These are phyloP conservation scores for Auricularia auricula-judae DNA, from an alignment of 768 basidiomycete genomes.

Conservation along the genomic window DNA sequence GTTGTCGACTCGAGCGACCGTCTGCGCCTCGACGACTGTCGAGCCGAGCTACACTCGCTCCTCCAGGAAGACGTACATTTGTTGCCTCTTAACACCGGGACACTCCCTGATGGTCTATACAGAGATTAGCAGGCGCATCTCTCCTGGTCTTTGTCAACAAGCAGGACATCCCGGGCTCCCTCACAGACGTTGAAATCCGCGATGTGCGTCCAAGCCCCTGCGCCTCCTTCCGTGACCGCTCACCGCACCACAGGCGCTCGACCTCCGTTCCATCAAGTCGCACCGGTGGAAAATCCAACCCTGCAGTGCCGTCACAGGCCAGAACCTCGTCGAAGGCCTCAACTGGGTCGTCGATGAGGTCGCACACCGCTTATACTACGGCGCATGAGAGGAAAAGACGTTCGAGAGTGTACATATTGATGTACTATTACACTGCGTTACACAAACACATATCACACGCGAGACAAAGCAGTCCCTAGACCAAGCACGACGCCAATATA, in stretches of 20 bases:
- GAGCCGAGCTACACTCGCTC: constrained; percentile 72
- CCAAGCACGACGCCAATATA: background rate
- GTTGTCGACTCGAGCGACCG: constrained; percentile 95
- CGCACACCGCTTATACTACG: constrained; percentile 79
- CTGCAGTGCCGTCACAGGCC: constrained; percentile 87
- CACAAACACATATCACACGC: background rate
- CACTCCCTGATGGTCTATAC: background rate
- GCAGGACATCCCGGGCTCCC: constrained; percentile 84
- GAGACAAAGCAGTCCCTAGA: background rate
- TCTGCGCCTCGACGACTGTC: constrained; percentile 84
- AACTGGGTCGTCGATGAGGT: constrained; percentile 91
- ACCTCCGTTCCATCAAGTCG: constrained; percentile 68
- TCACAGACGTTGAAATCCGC: constrained; percentile 72
- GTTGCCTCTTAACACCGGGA: constrained; percentile 14
- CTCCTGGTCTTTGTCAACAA: constrained; percentile 96
- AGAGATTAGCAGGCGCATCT: constrained; percentile 94
- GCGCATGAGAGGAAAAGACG: constrained; percentile 20
- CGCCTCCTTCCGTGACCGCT: background rate
- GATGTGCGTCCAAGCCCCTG: constrained; percentile 41
- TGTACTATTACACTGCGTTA: background rate
- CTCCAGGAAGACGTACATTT: constrained; percentile 89
- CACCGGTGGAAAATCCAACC: constrained; percentile 86
- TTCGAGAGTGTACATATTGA: background rate
- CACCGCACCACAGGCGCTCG: constrained; percentile 47
- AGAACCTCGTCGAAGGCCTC: constrained; percentile 73